These are phyloP conservation scores for Prunus armeniaca DNA, from an alignment of 306 rosid genomes.

Conservation along the genomic window DNA sequence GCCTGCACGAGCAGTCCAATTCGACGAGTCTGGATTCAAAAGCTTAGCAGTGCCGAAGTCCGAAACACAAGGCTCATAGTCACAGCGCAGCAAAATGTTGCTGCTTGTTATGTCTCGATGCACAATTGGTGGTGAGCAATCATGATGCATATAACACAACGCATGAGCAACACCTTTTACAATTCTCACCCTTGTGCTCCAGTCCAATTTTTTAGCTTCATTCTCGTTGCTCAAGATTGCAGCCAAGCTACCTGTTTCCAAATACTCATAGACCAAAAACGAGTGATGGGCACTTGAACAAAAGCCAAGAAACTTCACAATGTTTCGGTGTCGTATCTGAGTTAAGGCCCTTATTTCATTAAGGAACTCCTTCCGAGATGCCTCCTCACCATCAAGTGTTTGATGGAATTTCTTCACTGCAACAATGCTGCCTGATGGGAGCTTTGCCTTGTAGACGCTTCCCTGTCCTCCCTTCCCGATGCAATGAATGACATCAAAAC, in stretches of 20 bases:
- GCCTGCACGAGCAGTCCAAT: neutral
- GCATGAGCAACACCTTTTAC: constrained; percentile 13
- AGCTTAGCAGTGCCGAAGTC: constrained; percentile 18
- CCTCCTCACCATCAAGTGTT: neutral
- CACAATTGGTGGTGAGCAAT: too few relatives aligned
- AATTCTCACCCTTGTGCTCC: constrained; percentile 24
- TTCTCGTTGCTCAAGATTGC: neutral
- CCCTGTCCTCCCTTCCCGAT: constrained; percentile 26
- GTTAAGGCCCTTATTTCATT: constrained; percentile 13
- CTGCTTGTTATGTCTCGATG: constrained; percentile 24
- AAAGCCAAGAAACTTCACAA: constrained; percentile 6
- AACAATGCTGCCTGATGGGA: neutral
- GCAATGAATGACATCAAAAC: constrained; percentile 18
- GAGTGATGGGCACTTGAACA: neutral
- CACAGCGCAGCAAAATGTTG: constrained; percentile 15
- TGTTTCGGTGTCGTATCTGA: too few relatives aligned
- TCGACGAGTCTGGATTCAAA: too few relatives aligned
- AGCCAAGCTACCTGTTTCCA: constrained; percentile 25
- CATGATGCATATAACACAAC: too few relatives aligned
- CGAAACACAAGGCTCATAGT: constrained; percentile 22
- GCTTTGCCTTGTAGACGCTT: constrained; percentile 16
- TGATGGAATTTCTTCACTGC: constrained; percentile 24
- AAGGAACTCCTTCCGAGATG: neutral
- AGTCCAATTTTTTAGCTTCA: constrained; percentile 15
- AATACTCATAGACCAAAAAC: constrained; percentile 19